Percentiles rank a stretch among this genome's conserved stretches.
These are phyloP conservation scores for Cercospora sp. DNA, from an alignment of 2,329 filamentous ascomycete genomes.

Conservation along the genomic window DNA sequence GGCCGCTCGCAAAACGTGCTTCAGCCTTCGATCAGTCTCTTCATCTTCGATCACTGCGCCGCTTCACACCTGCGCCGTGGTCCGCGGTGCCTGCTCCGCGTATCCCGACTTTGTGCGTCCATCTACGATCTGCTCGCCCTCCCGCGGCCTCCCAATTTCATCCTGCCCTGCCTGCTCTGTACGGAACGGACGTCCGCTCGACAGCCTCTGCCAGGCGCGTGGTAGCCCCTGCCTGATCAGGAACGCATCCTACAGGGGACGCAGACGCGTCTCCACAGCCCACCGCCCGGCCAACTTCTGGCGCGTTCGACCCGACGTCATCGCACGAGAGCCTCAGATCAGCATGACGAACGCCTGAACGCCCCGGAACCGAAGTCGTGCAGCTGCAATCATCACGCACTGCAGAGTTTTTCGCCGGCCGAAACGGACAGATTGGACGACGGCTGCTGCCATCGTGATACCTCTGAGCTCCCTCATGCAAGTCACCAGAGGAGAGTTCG, in stretches of 20 bases:
- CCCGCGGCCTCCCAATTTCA: constrained; percentile 2
- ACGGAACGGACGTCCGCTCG: constrained; percentile 2
- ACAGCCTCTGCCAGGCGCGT: neutral
- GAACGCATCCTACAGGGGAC: neutral
- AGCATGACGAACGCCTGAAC: neutral
- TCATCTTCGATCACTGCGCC: constrained; percentile 7
- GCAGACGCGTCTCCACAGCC: neutral
- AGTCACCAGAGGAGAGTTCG: neutral
- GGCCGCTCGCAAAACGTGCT: constrained; percentile 12
- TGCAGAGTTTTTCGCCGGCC: neutral
- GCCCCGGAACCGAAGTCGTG: neutral
- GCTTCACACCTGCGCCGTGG: neutral
- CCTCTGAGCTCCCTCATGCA: neutral
- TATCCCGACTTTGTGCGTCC: constrained; percentile 3
- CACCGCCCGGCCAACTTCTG: neutral
- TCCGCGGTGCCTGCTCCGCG: constrained; percentile 3
- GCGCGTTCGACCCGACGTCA: neutral
- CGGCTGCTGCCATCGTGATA: neutral
- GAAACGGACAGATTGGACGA: neutral
- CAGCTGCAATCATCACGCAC: neutral
- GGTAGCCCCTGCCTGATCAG: neutral
- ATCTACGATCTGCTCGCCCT: constrained; percentile 2
- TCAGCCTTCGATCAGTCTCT: constrained; percentile 13
- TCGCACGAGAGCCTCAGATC: constrained; percentile 6
- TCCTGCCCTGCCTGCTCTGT: neutral